phyloP scores from a whole-genome alignment of 495 filamentous ascomycete species.

The Trichoderma parareesei region DNA sequence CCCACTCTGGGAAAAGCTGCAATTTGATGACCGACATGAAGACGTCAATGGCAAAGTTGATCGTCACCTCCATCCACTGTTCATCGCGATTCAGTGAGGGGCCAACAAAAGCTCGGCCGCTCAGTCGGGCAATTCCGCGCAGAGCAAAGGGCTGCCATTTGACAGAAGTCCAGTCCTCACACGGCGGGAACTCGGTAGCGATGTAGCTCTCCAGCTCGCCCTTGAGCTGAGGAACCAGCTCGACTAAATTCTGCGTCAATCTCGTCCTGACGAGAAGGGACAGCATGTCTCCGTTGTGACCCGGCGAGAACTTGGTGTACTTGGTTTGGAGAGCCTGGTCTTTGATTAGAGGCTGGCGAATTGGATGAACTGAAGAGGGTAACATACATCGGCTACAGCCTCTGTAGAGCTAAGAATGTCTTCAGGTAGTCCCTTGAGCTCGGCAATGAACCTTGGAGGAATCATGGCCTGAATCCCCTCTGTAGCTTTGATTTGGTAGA shows the following conservation, averaged over 20 bases:
- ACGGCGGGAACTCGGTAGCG: conserved; percentile 26
- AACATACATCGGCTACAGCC: conserved; percentile 26
- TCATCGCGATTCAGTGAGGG: conserved; percentile 24
- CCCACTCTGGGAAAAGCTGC: conserved; percentile 31
- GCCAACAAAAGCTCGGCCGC: conserved; percentile 28
- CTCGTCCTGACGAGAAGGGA: conserved; percentile 24
- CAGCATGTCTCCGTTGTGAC: conserved; percentile 24
- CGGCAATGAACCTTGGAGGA: conserved; percentile 25
- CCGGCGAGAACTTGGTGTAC: conserved; percentile 27
- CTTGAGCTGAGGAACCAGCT: conserved; percentile 25
- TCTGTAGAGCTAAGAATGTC: conserved; percentile 28
- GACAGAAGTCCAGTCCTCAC: conserved; percentile 31
- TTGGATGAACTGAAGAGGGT: background rate
- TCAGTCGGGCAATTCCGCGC: conserved; percentile 25
- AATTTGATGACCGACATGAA: conserved; percentile 31
- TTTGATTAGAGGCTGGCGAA: background rate
- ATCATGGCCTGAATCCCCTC: conserved; percentile 30
- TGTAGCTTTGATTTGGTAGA: conserved; percentile 32
- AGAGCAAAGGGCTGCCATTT: conserved; percentile 30
- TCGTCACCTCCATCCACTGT: conserved; percentile 29
- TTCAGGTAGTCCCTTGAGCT: conserved; percentile 33
- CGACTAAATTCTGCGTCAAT: conserved; percentile 25
- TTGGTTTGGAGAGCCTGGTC: conserved; percentile 29
- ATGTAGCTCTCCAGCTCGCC: conserved; percentile 27
- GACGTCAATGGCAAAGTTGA: conserved; percentile 29